These are phyloP conservation scores for Suillus bovinus DNA, from an alignment of 768 basidiomycete species.

Conservation along the genomic window DNA sequence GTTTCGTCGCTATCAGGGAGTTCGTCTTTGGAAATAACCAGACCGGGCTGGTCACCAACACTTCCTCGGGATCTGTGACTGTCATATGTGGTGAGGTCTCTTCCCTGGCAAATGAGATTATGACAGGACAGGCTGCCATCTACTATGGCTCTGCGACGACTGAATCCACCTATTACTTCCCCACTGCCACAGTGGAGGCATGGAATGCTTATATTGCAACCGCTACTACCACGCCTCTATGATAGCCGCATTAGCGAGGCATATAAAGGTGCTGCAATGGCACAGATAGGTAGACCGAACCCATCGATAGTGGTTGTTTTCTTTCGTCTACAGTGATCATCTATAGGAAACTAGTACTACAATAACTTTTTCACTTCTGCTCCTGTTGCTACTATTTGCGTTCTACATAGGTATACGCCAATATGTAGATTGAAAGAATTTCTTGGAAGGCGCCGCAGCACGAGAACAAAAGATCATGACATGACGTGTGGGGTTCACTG, in stretches of 20 bases:
- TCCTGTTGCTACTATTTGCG: no score
- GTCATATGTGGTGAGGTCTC: slow-evolving; percentile 55
- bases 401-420: no score
- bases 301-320: no score
- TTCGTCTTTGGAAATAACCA: slow-evolving; percentile 65
- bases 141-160: slow-evolving; percentile 52
- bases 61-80: slow-evolving; percentile 19
- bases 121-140: slow-evolving; percentile 59
- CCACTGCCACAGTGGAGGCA: slow-evolving; percentile 53
- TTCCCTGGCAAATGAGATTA: slow-evolving; percentile 42
- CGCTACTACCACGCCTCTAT: slow-evolving; percentile 24
- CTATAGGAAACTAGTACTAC: no score
- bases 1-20: slow-evolving; percentile 60
- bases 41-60: slow-evolving; percentile 53
- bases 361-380: no score
- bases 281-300: neutral
- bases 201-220: slow-evolving; percentile 54
- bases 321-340: no score
- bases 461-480: no score
- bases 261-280: slow-evolving; percentile 3
- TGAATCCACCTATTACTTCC: slow-evolving; percentile 54
- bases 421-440: no score
- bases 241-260: neutral
- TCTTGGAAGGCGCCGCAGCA: no score
- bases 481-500: no score